phyloP scores from a whole-genome alignment of 371 early-diverging fungal genomes.

The Mortierella sp. region DNA sequence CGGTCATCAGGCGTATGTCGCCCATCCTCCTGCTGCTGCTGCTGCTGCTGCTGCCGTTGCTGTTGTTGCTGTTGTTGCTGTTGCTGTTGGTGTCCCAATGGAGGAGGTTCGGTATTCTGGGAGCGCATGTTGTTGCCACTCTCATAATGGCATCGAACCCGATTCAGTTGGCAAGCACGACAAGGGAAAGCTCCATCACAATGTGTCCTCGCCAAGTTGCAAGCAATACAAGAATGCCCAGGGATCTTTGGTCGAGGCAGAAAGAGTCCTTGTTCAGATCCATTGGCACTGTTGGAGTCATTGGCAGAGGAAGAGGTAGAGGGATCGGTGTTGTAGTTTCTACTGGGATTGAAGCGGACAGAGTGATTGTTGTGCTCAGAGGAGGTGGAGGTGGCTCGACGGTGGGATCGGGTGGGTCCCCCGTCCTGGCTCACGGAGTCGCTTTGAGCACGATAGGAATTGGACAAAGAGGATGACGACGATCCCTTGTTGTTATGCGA shows the following conservation, averaged over 20 bases:
- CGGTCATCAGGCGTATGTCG: background rate
- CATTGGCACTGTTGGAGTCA: background rate
- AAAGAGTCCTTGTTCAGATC: constrained; percentile 19
- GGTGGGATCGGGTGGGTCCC: constrained; percentile 43
- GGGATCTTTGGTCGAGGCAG: constrained; percentile 28
- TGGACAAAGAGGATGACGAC: background rate
- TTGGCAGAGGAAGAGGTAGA: background rate
- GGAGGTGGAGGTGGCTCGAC: constrained; percentile 26
- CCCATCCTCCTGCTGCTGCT: background rate
- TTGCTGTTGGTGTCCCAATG: constrained; percentile 16
- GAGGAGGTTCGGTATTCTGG: constrained; percentile 34
- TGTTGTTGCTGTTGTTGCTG: constrained; percentile 19
- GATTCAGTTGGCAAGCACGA: constrained; percentile 15
- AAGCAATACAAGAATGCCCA: constrained; percentile 41
- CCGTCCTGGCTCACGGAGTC: constrained; percentile 21
- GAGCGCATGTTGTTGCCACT: constrained; percentile 37
- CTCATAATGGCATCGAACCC: constrained; percentile 41
- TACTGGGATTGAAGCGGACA: constrained; percentile 41
- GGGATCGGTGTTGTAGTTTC: constrained; percentile 22
- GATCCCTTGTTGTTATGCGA: constrained; percentile 24
- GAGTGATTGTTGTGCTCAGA: constrained; percentile 32
- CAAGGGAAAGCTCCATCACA: constrained; percentile 52
- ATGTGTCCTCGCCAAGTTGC: constrained; percentile 21
- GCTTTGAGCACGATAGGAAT: constrained; percentile 5
- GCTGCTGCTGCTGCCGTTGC: background rate